phyloP scores from a whole-genome alignment of 208 protist species.

The Leishmania tropica region DNA sequence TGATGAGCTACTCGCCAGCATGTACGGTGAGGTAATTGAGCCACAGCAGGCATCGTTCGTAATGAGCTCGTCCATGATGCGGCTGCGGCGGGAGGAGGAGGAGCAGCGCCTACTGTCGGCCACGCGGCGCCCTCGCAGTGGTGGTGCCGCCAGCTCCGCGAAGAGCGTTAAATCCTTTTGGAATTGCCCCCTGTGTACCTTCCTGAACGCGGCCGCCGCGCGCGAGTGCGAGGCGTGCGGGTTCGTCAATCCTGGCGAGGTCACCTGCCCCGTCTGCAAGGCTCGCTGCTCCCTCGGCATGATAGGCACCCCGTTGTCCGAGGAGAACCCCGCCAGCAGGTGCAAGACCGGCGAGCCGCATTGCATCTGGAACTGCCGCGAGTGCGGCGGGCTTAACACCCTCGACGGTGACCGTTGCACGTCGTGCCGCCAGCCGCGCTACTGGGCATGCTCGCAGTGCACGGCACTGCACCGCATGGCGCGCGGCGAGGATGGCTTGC shows the following conservation, averaged over 20 bases:
- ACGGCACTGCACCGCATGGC: slow-evolving; percentile 52
- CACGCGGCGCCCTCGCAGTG: neutral
- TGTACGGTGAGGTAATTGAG: slow-evolving; percentile 34
- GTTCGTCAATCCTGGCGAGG: slow-evolving; percentile 31
- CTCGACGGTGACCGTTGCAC: slow-evolving; percentile 65
- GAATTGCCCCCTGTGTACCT: slow-evolving; percentile 64
- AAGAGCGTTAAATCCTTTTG: slow-evolving; percentile 27
- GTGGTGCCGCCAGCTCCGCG: neutral
- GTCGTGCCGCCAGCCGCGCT: slow-evolving; percentile 37
- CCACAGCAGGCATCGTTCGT: slow-evolving; percentile 50
- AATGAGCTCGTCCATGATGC: slow-evolving; percentile 46
- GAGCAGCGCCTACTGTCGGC: slow-evolving; percentile 18
- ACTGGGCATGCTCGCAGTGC: slow-evolving; percentile 76
- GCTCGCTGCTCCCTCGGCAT: slow-evolving; percentile 23
- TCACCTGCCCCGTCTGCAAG: slow-evolving; percentile 47
- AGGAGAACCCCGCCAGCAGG: neutral
- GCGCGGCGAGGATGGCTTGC: slow-evolving; percentile 51
- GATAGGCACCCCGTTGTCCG: neutral
- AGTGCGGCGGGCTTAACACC: slow-evolving; percentile 58
- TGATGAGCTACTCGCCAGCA: slow-evolving; percentile 27
- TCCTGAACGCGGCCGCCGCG: slow-evolving; percentile 34
- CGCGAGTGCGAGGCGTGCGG: slow-evolving; percentile 45
- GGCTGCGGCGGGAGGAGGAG: slow-evolving; percentile 24
- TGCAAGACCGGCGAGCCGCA: slow-evolving; percentile 58
- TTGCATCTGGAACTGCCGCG: slow-evolving; percentile 62